Base-by-base conservation (phyloP, 2,329 filamentous ascomycete genomes). In the Helicocarpus griseus region DNA sequence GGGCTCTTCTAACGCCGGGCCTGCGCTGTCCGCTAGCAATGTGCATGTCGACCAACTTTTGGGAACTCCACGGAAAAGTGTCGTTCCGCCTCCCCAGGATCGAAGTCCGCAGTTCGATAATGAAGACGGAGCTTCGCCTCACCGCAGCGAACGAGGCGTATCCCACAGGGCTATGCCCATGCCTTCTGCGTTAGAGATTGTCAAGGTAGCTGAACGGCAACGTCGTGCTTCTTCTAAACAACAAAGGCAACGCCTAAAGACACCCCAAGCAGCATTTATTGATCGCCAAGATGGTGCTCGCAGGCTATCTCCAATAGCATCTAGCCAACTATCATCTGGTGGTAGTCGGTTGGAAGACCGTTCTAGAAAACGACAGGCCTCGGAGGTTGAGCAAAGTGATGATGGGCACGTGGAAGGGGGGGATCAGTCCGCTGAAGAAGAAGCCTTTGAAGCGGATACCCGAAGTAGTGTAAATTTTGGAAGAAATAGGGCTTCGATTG, bases 401-500 rank as follows among this genome's bases (percentile, higher is more conserved):
- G 62, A 33, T 55, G 61, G 21, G 22, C 52, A 19, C 54, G 53
- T 9, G 24, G 21, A 26, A 44, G 17, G 39, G 19, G 11, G n/a
- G 5, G 19, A 17, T 2, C 46, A 53, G 2, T 49, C 52, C 7
- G 48, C 55, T 6, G 54, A 56, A 14, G 53, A 60, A 13, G 59
- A 62, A 1, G 56, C 59, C 8, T 61, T 62, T 8, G 68, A 69
- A 44, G 72, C 74, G 7, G 70, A 72, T 41, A 38, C 13, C 8
- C 50, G 50, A 4, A 38, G 19, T 24, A 17, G 21, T 22, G 28
- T 5, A 2, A 14, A n/a, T n/a, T n/a, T 17, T 47, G 29, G 17
- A 29, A 46, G 22, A 21, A 51, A 51, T 4, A 24, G 43, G n/a
- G 11, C 31, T 24, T 47, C 45, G 22, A 31, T 21, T 29, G 26